These are phyloP conservation scores for Astrephomene gubernaculifera DNA, from an alignment of 139 green algal species.

Conservation along the genomic window DNA sequence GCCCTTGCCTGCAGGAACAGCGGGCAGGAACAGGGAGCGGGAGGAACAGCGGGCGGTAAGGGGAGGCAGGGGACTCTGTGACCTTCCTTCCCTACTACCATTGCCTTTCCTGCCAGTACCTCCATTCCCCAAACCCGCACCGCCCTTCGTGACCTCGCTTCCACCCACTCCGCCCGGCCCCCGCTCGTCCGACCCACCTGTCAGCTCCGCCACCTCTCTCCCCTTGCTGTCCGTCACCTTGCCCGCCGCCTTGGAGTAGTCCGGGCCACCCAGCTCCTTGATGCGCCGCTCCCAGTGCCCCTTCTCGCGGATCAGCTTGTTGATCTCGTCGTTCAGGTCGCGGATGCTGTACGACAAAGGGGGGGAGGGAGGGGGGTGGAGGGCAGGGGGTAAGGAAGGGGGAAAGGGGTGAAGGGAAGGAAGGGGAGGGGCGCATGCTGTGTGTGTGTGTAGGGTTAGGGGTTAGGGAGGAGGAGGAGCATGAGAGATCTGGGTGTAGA, in stretches of 20 bases:
- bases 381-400: no score
- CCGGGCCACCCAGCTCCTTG: conserved; percentile 94
- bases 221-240: conserved; percentile 76
- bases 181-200: conserved; percentile 23
- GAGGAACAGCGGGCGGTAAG: background rate
- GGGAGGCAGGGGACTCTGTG: background rate
- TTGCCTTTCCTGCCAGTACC: background rate
- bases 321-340: conserved; percentile 99
- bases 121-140: background rate
- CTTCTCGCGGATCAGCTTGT: conserved; percentile 99
- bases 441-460: no score
- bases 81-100: background rate
- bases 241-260: conserved; percentile 88
- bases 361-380: background rate
- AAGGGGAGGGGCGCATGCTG: no score
- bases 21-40: background rate
- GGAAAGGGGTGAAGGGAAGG: no score
- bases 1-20: conserved; percentile 26
- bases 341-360: conserved; percentile 77
- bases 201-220: conserved; percentile 54
- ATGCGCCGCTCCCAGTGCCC: conserved; percentile 97
- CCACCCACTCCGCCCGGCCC: background rate
- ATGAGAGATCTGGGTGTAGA: no score
- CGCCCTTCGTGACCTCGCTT: background rate
- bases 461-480: no score